Conservation (phyloP, 345 rosid genomes). For the Brassica juncea region DNA sequence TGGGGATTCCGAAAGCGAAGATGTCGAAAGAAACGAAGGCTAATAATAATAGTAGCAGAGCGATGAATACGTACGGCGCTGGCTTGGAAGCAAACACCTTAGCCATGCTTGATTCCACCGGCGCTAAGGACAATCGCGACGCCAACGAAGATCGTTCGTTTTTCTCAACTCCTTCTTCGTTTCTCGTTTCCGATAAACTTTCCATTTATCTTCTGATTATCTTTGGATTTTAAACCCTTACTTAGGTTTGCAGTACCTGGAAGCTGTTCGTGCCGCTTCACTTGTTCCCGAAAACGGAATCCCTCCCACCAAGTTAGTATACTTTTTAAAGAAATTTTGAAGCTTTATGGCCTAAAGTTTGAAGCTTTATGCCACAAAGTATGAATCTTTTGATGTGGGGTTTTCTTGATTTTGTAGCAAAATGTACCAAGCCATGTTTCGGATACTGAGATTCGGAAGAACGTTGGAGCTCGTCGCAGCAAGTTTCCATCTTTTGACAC, state of each 20-base stretch:
- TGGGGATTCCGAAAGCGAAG: not conserved
- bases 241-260: constrained; percentile 68
- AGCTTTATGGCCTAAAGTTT: not conserved
- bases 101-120: constrained; percentile 68
- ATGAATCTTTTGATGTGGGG: not conserved
- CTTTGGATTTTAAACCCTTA: not conserved
- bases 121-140: constrained; percentile 52
- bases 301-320: constrained; percentile 62
- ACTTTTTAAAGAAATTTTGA: not conserved
- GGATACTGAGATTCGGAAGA: constrained; percentile 59
- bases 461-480: constrained; percentile 65
- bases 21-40: constrained; percentile 31
- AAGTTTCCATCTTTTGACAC: constrained; percentile 72
- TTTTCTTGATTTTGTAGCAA: constrained; percentile 45
- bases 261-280: constrained; percentile 71
- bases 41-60: constrained; percentile 34
- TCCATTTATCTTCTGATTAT: not conserved
- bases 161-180: not conserved
- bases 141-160: constrained; percentile 63
- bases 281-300: constrained; percentile 49
- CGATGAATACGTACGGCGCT: constrained; percentile 33
- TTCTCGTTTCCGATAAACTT: not conserved
- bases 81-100: constrained; percentile 69
- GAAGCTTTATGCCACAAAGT: not conserved
- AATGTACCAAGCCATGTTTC: constrained; percentile 70